Evolutionary conservation across 352 stramenopile genomes (phyloP).

Genomic region (Pythium volutum): DNA sequence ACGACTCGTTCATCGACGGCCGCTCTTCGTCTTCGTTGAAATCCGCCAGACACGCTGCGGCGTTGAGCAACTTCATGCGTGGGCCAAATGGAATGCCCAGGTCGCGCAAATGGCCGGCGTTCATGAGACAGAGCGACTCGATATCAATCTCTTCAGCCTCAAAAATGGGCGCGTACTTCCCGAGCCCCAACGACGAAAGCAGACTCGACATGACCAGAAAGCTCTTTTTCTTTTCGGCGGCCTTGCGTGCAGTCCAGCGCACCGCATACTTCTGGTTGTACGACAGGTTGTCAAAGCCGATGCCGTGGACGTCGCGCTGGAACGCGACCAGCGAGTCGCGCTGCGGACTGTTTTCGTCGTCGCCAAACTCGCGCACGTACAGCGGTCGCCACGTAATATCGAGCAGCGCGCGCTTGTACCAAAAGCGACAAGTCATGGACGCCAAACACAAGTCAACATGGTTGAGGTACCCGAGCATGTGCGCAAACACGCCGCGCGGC

Average conservation of each 20-base stretch:
- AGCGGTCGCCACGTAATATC: conserved; percentile 84
- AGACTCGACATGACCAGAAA: conserved; percentile 85
- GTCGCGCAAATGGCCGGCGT: conserved; percentile 77
- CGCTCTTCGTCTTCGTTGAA: conserved; percentile 81
- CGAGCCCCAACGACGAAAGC: conserved; percentile 67
- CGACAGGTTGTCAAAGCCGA: conserved; percentile 82
- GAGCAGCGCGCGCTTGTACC: conserved; percentile 81
- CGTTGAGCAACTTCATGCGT: conserved; percentile 84
- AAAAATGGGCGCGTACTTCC: conserved; percentile 84
- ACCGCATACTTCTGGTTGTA: conserved; percentile 86
- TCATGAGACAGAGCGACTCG: conserved; percentile 85
- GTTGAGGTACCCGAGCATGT: conserved; percentile 87
- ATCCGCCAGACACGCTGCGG: conserved; percentile 74
- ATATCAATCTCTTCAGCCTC: conserved; percentile 89
- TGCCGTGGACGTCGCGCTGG: conserved; percentile 81
- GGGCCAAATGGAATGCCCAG: conserved; percentile 81
- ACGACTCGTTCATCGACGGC: conserved; percentile 50
- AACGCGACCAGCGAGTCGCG: conserved; percentile 83
- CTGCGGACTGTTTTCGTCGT: conserved; percentile 76
- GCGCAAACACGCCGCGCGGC: conserved; percentile 77
- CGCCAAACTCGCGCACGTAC: conserved; percentile 82
- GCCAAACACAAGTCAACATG: conserved; percentile 82
- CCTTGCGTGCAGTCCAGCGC: conserved; percentile 75
- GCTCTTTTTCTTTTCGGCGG: conserved; percentile 87
- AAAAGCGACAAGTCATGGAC: conserved; percentile 85